Evolutionary conservation across 2,329 filamentous ascomycete species (phyloP), one percentile per base, ranked within the genome.

Genomic region (Fusarium dimerum): DNA sequence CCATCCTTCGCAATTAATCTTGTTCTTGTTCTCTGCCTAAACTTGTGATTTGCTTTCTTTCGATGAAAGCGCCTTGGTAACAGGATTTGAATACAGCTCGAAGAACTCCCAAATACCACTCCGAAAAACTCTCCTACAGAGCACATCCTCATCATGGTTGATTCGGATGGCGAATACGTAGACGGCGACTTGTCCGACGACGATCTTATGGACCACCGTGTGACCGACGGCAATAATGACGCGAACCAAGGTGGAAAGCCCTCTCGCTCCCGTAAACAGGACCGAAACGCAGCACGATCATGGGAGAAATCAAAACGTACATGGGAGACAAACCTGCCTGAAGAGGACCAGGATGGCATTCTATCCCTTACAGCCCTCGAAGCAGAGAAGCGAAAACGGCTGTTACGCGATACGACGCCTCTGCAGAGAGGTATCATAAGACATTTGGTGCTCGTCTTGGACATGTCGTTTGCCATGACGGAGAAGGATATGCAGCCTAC

Each of bases 371-470:
- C 90, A 59, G 87, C 87, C 18, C 80, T 92, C 45, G 91, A 96
- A 71, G 90, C 90, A 18, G 86, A 89, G 69, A 95, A 95, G 78
- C 85, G 92, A 54, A 74, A 73, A 62, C 90, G 92, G 63, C 76
- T 97, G 55, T 80, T 96, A 55, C 89, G 91, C 71, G 94, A 99
- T 70, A 97, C 94, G 29, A 97, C 93, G 44, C 94, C 94, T 12
- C 78, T 99, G 49, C 94, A 99, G 74, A 85, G 94, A 63, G 94
- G 94, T 56, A 99, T 99, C 66, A 99, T 99, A 72, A 87, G 94
- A n/a, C 93, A 99, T 73, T 76, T 97, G 45, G 86, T 97, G 51
- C 79, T 99, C 18, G 87, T 97, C 39, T 76, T 99, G 34, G 94
- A 99, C 72, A 87, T 97, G 73, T 96, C 90, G 18, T 88, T 90